Evolutionary conservation across 148 eudicot species (phyloP), one percentile per base, ranked within the genome.

Genomic region (Chenopodium berlandieri): DNA sequence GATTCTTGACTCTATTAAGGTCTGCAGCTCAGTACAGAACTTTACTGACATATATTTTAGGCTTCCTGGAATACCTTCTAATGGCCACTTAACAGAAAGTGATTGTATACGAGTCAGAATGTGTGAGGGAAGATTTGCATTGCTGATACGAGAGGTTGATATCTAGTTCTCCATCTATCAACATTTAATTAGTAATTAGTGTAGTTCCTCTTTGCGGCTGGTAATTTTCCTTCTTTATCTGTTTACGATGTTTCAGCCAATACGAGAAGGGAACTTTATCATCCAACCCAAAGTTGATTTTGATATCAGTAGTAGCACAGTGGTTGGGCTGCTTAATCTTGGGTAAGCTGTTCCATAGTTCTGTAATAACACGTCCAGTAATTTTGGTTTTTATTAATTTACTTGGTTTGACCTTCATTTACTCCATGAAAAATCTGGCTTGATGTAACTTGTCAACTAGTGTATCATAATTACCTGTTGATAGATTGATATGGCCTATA

Each of bases 211-310:
- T 63, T 79, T 73, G 20, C 7, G 23, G 31, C 17, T 34, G 66
- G 17, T 71, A 54, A 47, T 54, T 56, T 17, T 75, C 27, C 60
- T 65, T 50, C 60, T 56, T 80, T 13, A 54, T 23, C 73, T 80
- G 56, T 71, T 82, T 52, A 31, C 22, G 25, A 63, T 77, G 58
- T 64, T 78, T 78, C 86, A 96, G 99, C 99, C 99, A 68, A 96
- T 96, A 82, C 90, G 91, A 90, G 99, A 96, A 88, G 98, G 99
- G 73, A 85, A 94, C 90, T 96, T 89, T 81, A 92, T 96, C 75
- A 94, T 96, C 83, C 99, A 96, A 87, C 99, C 99, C 9, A 96
- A 96, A 88, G 99, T 96, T 80, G 98, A 96, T 88, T 96, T 96
- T 89, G 99, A 96, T 84, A 96, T 96, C 87, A 90, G 99, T 87